Evolutionary conservation across 2,329 filamentous ascomycete species (phyloP).

Genomic region (Neonectria sp.): DNA sequence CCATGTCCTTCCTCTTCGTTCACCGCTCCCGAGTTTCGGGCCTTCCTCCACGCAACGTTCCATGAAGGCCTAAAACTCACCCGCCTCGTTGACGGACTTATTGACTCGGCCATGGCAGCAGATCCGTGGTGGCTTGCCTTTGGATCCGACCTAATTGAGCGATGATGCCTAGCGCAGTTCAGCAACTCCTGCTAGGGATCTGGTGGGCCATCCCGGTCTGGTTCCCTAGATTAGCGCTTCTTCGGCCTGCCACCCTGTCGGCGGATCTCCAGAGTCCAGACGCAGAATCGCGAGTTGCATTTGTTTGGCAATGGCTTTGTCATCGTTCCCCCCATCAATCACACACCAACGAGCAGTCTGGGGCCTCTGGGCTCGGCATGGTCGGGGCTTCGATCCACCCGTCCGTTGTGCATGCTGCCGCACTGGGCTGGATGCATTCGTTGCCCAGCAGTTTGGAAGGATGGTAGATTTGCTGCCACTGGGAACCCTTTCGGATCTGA

Average conservation of each 20-base stretch:
- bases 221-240: conserved; percentile 21
- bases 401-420: conserved; percentile 30
- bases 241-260: conserved; percentile 7
- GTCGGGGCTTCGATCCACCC: conserved; percentile 33
- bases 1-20: conserved; percentile 36
- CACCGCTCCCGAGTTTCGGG: conserved; percentile 38
- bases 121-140: conserved; percentile 28
- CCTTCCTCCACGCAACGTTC: conserved; percentile 28
- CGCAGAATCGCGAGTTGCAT: conserved; percentile 1
- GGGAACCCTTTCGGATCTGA: conserved; percentile 18
- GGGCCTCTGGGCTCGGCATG: conserved; percentile 26
- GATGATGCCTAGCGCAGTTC: conserved; percentile 27
- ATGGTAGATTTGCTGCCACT: conserved; percentile 32
- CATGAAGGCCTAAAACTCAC: conserved; percentile 24
- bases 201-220: conserved; percentile 17
- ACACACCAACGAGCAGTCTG: not conserved
- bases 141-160: conserved; percentile 32
- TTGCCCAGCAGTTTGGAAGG: conserved; percentile 30
- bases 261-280: conserved; percentile 9
- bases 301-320: conserved; percentile 13
- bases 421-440: conserved; percentile 25
- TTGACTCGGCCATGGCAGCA: conserved; percentile 29
- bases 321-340: conserved; percentile 3
- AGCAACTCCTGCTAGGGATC: conserved; percentile 20
- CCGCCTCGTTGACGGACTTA: conserved; percentile 28